Evolutionary conservation across 257 asterid genomes (phyloP), one percentile per base, ranked within the genome.

Genomic region (Solanum peruvianum): DNA sequence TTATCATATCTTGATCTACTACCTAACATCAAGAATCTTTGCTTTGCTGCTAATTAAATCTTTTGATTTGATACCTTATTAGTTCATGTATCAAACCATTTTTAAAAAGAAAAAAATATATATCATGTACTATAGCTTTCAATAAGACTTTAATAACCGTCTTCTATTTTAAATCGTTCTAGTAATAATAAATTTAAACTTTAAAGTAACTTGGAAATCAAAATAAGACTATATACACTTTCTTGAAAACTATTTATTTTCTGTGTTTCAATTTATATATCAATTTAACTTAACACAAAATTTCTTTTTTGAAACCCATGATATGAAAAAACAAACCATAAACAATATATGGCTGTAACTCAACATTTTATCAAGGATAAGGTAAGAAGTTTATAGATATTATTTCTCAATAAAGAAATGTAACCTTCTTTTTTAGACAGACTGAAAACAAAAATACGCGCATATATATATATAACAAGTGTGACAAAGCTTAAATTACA

Each of bases 1-100:
- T 71, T 89, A 89, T 86, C 76, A 86, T 71, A 18, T 31, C 85
- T 49, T 80, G 29, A 11, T 29, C 67, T 47, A 80, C 85, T 47
- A 80, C 85, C 85, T 80, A 80, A 80, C 69, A 49, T 47, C 85
- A 29, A 52, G 69, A 80, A 80, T 80, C 29, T 49, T 80, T 80
- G 69, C 44, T 80, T 80, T 80, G 85, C 69, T 49, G 85, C 85
- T 80, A 80, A 80, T 49, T 80, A 80, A 80, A 10, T 80, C 85
- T 80, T 11, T 80, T 49, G 44, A 80, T 80, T 80, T 47, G 85
- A 80, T 80, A 20, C 69, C 85, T 80, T 29, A 16, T 42, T 23
- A 42, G 37, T 12, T 12, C 35, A 76, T 41, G n/a, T 42, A 42
- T 76, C 83, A 76, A 76, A 42, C 23, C 58, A 76, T 23, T 25